Percentiles rank a stretch among this genome's conserved stretches.
Conservation (phyloP, 345 rosid species). For the Xanthoceras sorbifolium region DNA sequence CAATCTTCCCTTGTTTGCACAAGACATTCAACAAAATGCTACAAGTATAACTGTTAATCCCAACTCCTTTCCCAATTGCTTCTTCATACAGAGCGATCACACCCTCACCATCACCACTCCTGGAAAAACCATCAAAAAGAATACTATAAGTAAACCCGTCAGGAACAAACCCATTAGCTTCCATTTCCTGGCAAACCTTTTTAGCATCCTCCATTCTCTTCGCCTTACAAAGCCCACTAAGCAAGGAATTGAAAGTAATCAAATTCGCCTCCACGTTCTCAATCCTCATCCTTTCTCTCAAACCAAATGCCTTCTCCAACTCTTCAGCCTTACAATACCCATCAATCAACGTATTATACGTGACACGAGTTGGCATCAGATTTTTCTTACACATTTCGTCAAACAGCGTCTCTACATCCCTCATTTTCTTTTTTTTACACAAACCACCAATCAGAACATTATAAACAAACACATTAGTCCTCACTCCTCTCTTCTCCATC, state of each 20-base stretch:
- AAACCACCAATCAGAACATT: conserved; percentile 63
- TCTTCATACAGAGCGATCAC: conserved; percentile 53
- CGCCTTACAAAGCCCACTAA: conserved; percentile 59
- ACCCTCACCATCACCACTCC: conserved; percentile 39
- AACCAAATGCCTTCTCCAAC: conserved; percentile 41
- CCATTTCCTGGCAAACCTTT: conserved; percentile 60
- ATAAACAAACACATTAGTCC: conserved; percentile 55
- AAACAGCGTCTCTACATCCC: conserved; percentile 67
- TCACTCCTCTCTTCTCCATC: conserved; percentile 54
- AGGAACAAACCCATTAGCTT: conserved; percentile 56
- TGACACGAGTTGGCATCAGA: conserved; percentile 45
- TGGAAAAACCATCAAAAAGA: conserved; percentile 54
- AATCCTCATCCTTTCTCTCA: conserved; percentile 58
- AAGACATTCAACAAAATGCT: conserved; percentile 61
- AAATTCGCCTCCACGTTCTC: conserved; percentile 55
- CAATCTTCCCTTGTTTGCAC: conserved; percentile 63
- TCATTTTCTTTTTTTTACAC: conserved; percentile 55
- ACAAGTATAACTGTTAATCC: conserved; percentile 52
- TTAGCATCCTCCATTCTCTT: conserved; percentile 60
- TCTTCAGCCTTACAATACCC: conserved; percentile 72
- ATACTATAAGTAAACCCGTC: conserved; percentile 65
- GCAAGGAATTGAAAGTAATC: conserved; percentile 69
- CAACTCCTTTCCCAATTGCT: conserved; percentile 41
- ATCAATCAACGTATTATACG: conserved; percentile 71
- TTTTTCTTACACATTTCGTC: conserved; percentile 57